phyloP scores from a whole-genome alignment of 1,284 basidiomycete genomes.

The Mycena citricolor region DNA sequence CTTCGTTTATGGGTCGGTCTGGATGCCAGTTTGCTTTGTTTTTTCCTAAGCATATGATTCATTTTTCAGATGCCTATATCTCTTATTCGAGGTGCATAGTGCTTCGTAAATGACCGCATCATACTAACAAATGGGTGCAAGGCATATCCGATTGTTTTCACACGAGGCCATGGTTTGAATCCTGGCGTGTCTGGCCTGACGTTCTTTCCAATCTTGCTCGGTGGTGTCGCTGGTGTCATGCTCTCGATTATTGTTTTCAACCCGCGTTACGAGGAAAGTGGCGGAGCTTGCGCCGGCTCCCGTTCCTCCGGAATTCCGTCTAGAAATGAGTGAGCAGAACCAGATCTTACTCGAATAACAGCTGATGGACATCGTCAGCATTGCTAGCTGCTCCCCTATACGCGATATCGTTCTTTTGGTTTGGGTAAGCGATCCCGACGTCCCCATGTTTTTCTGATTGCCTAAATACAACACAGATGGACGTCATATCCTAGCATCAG shows the following conservation, averaged over 20 bases:
- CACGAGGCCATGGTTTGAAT: constrained; percentile 50
- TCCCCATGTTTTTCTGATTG: not conserved
- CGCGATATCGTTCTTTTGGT: constrained; percentile 65
- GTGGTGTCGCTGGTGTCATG: constrained; percentile 47
- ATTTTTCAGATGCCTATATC: constrained; percentile 64
- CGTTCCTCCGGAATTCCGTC: constrained; percentile 67
- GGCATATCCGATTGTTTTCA: constrained; percentile 60
- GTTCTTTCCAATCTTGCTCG: constrained; percentile 56
- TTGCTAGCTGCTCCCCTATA: constrained; percentile 58
- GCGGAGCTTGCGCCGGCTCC: constrained; percentile 48
- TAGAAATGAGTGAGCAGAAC: constrained; percentile 54
- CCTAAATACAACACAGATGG: constrained; percentile 36
- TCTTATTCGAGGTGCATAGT: constrained; percentile 45
- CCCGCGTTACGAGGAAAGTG: constrained; percentile 49
- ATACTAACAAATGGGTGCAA: no score
- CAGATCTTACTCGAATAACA: no score
- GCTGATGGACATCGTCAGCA: no score
- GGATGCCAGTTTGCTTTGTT: constrained; percentile 20
- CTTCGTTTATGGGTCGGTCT: constrained; percentile 32
- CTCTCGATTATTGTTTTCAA: constrained; percentile 55
- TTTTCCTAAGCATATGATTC: constrained; percentile 23
- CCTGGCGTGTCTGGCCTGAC: constrained; percentile 49
- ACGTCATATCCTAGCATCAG: constrained; percentile 54
- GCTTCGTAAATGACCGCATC: not conserved
- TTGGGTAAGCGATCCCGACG: constrained; percentile 45